Percentiles rank a stretch among this genome's conserved stretches.
phyloP scores from a whole-genome alignment of 1,139 yeast genomes.

The Pichiaceae sp. region DNA sequence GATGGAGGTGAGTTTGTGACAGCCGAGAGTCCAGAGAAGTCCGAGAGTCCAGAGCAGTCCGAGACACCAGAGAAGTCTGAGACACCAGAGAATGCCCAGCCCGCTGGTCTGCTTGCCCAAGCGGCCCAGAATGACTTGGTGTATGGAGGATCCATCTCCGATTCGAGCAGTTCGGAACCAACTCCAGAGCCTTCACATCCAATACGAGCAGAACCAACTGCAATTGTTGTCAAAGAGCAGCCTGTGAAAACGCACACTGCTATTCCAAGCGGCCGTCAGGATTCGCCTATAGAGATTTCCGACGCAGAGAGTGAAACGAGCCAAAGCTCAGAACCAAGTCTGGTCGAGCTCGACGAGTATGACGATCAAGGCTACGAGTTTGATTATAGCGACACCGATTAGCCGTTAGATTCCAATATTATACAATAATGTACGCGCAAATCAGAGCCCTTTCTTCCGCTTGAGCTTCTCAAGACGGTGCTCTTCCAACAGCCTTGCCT shows the following conservation, averaged over 20 bases:
- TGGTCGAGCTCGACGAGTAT: conserved; percentile 3
- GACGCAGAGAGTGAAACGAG: conserved; percentile 3
- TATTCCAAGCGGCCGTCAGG: not conserved
- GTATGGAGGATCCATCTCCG: not conserved
- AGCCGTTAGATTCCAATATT: too few relatives aligned
- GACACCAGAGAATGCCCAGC: not conserved
- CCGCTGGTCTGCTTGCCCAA: not conserved
- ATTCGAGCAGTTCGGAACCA: not conserved
- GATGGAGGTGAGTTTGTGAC: not conserved
- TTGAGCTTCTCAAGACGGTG: conserved; percentile 23
- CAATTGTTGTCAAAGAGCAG: not conserved
- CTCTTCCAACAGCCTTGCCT: conserved; percentile 19
- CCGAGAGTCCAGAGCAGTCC: not conserved
- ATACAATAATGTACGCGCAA: too few relatives aligned
- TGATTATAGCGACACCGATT: conserved; percentile 23
- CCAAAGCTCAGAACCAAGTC: not conserved
- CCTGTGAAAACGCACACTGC: not conserved
- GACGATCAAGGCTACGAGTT: conserved; percentile 23
- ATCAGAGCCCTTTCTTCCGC: conserved; percentile 6
- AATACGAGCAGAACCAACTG: not conserved
- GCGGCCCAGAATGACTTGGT: not conserved
- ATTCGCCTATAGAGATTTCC: conserved; percentile 2
- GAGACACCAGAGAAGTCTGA: not conserved
- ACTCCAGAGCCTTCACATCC: not conserved
- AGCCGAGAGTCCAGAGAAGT: not conserved